phyloP scores from a whole-genome alignment of 1,284 basidiomycete genomes.

The Moesziomyces sp. region DNA sequence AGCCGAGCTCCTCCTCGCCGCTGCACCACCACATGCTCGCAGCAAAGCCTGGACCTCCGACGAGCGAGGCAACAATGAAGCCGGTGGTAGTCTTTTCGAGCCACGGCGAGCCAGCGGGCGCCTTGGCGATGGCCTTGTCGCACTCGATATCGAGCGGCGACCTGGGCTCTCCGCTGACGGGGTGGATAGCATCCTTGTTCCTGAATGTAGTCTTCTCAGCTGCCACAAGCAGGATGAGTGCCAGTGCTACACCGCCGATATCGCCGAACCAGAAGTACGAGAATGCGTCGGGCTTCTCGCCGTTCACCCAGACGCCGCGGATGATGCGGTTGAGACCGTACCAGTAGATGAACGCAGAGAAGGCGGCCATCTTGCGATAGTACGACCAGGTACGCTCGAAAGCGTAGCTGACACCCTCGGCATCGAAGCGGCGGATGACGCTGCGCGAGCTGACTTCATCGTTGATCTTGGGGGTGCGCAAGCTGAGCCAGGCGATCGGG shows the following conservation, averaged over 20 bases:
- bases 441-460: conserved; percentile 28
- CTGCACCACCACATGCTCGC: conserved; percentile 57
- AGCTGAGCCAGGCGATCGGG: conserved; percentile 37
- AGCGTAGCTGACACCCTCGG: conserved; percentile 48
- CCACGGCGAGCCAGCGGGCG: conserved; percentile 46
- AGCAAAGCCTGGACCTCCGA: conserved; percentile 46
- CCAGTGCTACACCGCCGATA: conserved; percentile 19
- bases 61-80: conserved; percentile 22
- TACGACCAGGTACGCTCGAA: conserved; percentile 57
- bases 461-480: conserved; percentile 43
- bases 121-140: conserved; percentile 49
- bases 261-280: conserved; percentile 47
- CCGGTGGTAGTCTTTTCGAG: conserved; percentile 42
- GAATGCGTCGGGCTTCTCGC: conserved; percentile 27
- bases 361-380: conserved; percentile 46
- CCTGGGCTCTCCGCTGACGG: conserved; percentile 30
- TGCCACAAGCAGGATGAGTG: conserved; percentile 24
- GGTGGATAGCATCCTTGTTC: conserved; percentile 29
- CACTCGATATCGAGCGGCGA: conserved; percentile 46
- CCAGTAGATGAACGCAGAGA: conserved; percentile 51
- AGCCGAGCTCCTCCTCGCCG: conserved; percentile 53
- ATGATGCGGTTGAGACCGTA: conserved; percentile 48
- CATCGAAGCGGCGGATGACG: conserved; percentile 39
- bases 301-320: conserved; percentile 19
- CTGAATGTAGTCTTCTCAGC: conserved; percentile 41